These are phyloP conservation scores for Curvularia verruculosa DNA, from an alignment of 2,329 filamentous ascomycete genomes.

Conservation along the genomic window DNA sequence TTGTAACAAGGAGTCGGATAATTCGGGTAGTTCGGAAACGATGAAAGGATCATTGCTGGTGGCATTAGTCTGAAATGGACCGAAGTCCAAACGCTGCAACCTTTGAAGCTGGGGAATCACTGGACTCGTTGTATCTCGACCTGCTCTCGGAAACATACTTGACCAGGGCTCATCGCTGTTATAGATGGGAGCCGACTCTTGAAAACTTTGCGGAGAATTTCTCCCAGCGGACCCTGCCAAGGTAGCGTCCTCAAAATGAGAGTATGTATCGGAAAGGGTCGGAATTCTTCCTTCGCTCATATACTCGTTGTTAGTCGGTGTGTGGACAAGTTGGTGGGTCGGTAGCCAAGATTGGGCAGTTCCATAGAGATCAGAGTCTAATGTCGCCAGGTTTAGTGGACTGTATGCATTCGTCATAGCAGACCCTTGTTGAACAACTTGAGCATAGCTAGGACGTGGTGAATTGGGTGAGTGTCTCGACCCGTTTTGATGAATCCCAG, in stretches of 20 bases:
- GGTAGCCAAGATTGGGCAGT: not conserved
- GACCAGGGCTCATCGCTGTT: not conserved
- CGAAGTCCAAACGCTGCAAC: not conserved
- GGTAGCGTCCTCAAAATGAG: not conserved
- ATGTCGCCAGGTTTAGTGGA: no score
- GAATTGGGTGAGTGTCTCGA: not conserved
- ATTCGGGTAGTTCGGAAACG: no score
- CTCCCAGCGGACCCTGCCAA: no score
- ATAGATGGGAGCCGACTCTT: not conserved
- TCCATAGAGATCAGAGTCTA: not conserved
- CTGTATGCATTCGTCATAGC: not conserved
- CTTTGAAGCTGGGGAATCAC: not conserved
- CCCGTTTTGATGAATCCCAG: not conserved
- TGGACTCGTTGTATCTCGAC: not conserved
- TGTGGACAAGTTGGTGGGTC: not conserved
- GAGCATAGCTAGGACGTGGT: not conserved
- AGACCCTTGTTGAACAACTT: not conserved
- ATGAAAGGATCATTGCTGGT: no score
- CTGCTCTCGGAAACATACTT: not conserved
- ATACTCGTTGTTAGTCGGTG: not conserved
- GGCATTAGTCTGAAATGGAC: not conserved
- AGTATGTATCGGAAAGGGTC: not conserved
- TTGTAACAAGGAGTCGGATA: no score
- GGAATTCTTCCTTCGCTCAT: not conserved
- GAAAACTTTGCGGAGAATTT: not conserved